Evolutionary conservation across 805 yeast genomes (phyloP).

Genomic region (Candida alai): DNA sequence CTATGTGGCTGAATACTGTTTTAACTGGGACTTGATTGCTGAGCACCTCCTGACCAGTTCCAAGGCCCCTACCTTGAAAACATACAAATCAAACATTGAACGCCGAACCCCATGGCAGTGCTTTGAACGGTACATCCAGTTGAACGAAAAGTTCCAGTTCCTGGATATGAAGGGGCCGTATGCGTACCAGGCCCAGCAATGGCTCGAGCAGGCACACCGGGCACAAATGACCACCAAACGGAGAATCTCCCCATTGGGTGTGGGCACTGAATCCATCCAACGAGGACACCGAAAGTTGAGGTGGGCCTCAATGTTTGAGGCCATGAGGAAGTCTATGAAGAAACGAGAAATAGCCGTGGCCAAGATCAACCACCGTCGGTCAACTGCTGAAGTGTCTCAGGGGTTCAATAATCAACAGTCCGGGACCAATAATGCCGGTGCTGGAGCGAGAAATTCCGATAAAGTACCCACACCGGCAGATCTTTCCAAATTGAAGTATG

Average conservation of each 20-base stretch:
- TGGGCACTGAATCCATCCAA: constrained; percentile 89
- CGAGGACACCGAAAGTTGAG: constrained; percentile 87
- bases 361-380: constrained; percentile 24
- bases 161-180: constrained; percentile 84
- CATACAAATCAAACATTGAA: constrained; percentile 83
- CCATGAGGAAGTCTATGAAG: constrained; percentile 83
- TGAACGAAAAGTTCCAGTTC: constrained; percentile 83
- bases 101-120: constrained; percentile 99
- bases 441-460: constrained; percentile 20
- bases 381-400: constrained; percentile 10
- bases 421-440: constrained; percentile 1
- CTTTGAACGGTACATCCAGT: constrained; percentile 91
- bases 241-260: constrained; percentile 87
- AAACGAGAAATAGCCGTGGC: constrained; percentile 70
- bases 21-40: constrained; percentile 91
- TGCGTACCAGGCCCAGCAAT: constrained; percentile 78
- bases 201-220: constrained; percentile 89
- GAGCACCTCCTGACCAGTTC: constrained; percentile 69
- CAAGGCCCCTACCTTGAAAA: constrained; percentile 40
- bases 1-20: constrained; percentile 79
- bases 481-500: constrained; percentile 75
- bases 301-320: constrained; percentile 98
- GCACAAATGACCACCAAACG: constrained; percentile 86
- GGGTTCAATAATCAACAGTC: constrained; percentile 1
- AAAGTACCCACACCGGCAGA: constrained; percentile 73